A percentile compares a stretch with the other conserved stretches of the same genome.
Evolutionary conservation across 73 alveolate genomes (phyloP).

Genomic region (Paramecium sexaurelia): DNA sequence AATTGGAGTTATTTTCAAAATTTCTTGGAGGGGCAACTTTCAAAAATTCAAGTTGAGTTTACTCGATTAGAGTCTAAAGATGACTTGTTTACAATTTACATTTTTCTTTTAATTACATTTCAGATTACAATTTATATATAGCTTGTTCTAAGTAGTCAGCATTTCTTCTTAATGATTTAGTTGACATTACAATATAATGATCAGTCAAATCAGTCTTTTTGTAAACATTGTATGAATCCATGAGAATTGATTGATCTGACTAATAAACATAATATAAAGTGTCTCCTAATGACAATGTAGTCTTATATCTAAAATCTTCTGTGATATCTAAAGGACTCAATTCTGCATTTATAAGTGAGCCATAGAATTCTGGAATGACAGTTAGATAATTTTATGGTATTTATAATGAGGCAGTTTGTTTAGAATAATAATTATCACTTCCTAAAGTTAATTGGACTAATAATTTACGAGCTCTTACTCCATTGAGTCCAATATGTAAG

Average conservation of each 20-base stretch:
- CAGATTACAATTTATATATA: not conserved
- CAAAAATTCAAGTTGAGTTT: not conserved
- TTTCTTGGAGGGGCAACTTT: slow-evolving; percentile 46
- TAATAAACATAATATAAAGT: slow-evolving; percentile 11
- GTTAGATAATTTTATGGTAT: slow-evolving; percentile 22
- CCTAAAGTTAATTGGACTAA: slow-evolving; percentile 16
- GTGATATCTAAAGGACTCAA: not conserved
- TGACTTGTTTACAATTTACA: not conserved
- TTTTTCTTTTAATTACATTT: not conserved
- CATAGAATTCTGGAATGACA: slow-evolving; percentile 41
- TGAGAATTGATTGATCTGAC: not conserved
- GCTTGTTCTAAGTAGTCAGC: slow-evolving; percentile 30
- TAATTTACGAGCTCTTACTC: slow-evolving; percentile 11
- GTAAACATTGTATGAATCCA: slow-evolving; percentile 31
- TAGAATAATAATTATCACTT: not conserved
- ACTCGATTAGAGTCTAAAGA: not conserved
- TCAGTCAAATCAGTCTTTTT: slow-evolving; percentile 2
- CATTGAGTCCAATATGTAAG: not conserved
- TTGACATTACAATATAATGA: slow-evolving; percentile 32
- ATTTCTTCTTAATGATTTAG: not conserved
- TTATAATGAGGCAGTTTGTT: not conserved
- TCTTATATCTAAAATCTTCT: slow-evolving; percentile 29
- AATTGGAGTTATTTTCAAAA: slow-evolving; percentile 22
- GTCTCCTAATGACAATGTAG: slow-evolving; percentile 7
- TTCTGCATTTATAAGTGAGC: not conserved